Percentiles rank a stretch among this genome's conserved stretches.
These are phyloP conservation scores for Chamaecyparis obtusa DNA, from an alignment of 75 land plant genomes.

Conservation along the genomic window DNA sequence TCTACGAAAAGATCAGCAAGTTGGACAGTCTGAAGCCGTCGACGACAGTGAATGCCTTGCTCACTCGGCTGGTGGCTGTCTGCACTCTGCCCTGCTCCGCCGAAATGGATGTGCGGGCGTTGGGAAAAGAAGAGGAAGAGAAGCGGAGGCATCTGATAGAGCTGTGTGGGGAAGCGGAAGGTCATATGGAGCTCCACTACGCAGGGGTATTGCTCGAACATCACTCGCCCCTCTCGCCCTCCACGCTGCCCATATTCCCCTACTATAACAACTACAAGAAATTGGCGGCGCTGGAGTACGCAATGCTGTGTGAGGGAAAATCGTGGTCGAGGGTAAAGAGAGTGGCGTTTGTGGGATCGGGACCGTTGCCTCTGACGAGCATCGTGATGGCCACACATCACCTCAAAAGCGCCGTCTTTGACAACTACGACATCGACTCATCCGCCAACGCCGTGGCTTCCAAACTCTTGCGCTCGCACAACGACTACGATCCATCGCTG, in stretches of 20 bases:
- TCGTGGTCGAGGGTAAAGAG: background rate
- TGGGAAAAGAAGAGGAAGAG: background rate
- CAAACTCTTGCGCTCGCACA: background rate
- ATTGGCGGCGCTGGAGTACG: conserved; percentile 16
- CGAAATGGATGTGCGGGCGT: background rate
- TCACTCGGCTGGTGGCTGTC: conserved; percentile 2
- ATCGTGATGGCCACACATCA: conserved; percentile 15
- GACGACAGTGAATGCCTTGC: background rate
- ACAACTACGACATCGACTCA: conserved; percentile 17
- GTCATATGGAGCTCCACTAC: conserved; percentile 24
- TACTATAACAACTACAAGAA: conserved; percentile 21
- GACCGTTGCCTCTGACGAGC: conserved; percentile 15
- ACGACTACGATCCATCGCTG: background rate
- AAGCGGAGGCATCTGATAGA: background rate
- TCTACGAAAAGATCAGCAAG: background rate
- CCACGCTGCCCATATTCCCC: conserved; percentile 6
- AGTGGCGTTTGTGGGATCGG: conserved; percentile 19
- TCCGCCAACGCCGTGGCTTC: conserved; percentile 16
- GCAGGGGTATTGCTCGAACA: conserved; percentile 6
- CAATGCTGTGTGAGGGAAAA: background rate
- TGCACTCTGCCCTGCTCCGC: background rate
- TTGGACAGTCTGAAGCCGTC: background rate
- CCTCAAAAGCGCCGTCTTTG: background rate
- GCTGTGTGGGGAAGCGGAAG: conserved; percentile 16
- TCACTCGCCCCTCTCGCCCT: conserved; percentile 9